Conservation (phyloP, 2,329 filamentous ascomycete species). For the Penicillium sp. region DNA sequence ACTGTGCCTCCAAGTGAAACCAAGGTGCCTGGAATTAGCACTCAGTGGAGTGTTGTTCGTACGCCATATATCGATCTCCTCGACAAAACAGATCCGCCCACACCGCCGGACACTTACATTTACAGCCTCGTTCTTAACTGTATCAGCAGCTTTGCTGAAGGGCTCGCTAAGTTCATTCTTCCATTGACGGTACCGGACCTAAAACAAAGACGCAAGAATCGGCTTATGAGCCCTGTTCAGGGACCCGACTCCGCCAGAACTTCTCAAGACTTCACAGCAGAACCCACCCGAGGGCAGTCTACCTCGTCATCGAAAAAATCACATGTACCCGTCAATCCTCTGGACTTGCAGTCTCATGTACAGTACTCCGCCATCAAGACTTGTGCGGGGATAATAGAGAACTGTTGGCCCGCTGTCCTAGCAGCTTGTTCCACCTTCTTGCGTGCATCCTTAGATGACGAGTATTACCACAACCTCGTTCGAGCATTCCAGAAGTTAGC, state of each 20-base stretch:
- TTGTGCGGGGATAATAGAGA: conserved; percentile 78
- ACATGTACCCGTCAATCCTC: conserved; percentile 71
- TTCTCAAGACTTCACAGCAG: conserved; percentile 31
- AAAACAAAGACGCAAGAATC: conserved; percentile 49
- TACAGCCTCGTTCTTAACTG: conserved; percentile 87
- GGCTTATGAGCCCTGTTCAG: conserved; percentile 36
- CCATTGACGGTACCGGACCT: conserved; percentile 81
- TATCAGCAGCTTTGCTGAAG: conserved; percentile 86
- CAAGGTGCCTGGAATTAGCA: conserved; percentile 73
- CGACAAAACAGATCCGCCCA: conserved; percentile 82
- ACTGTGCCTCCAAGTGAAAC: conserved; percentile 64
- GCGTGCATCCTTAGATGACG: conserved; percentile 84
- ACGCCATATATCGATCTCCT: conserved; percentile 90
- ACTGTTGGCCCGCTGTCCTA: conserved; percentile 93
- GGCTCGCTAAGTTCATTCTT: conserved; percentile 86
- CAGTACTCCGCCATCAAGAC: conserved; percentile 68
- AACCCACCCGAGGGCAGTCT: conserved; percentile 22
- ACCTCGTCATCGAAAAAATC: conserved; percentile 25
- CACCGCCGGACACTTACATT: conserved; percentile 86
- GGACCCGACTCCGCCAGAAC: conserved; percentile 31
- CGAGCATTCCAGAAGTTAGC: conserved; percentile 92
- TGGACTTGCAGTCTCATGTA: conserved; percentile 70
- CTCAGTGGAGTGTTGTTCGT: conserved; percentile 83
- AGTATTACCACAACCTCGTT: conserved; percentile 90
- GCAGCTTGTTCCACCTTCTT: conserved; percentile 95